Base-by-base conservation (phyloP, 495 filamentous ascomycete genomes). In the Penicillium paradoxum region DNA sequence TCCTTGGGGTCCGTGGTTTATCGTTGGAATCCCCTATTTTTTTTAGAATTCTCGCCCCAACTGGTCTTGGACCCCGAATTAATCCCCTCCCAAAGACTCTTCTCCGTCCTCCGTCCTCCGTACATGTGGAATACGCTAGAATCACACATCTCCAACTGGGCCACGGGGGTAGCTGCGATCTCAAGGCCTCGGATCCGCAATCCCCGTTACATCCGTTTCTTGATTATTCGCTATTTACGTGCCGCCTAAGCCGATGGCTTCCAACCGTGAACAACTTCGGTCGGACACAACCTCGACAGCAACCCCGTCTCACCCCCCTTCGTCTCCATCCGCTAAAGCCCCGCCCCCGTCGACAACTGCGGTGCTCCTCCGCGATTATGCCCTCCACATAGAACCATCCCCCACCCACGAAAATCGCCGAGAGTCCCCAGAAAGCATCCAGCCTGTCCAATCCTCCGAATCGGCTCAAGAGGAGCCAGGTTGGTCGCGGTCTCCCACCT, bases 321-420 rank as follows among this genome's bases (percentile, higher is more conserved):
- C 53, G 40, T 36, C 59, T 17, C n/a, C n/a, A n/a, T 27, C 59
- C 27, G 14, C 51, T 34, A 48, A n/a, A 38, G 60, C 63, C 55
- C 59, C 62, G 59, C 55, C 54, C 56, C 49, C 59, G 46, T 54
- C 56, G n/a, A n/a, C n/a, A 44, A 59, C 51, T 44, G 40, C 72
- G 14, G 69, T 70, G 10, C 69, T 75, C 27, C 72, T 72, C 22
- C 71, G 69, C 52, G 75, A 78, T 42, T 72, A 75, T 74, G 71
- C 67, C 50, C 58, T 59, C 46, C 62, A 71, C 54, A 68, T 75
- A 69, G 68, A 71, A 45, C 66, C 69, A 10, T 70, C 71, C 17
- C 62, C 71, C 45, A 66, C 68, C 45, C 55, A 65, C 24, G 34
- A 29, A 25, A 39, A 27, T 19, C 34, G 60, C 66, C 55, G 69